These are phyloP conservation scores for Xylaria scruposa DNA, from an alignment of 495 filamentous ascomycete species.

Conservation along the genomic window DNA sequence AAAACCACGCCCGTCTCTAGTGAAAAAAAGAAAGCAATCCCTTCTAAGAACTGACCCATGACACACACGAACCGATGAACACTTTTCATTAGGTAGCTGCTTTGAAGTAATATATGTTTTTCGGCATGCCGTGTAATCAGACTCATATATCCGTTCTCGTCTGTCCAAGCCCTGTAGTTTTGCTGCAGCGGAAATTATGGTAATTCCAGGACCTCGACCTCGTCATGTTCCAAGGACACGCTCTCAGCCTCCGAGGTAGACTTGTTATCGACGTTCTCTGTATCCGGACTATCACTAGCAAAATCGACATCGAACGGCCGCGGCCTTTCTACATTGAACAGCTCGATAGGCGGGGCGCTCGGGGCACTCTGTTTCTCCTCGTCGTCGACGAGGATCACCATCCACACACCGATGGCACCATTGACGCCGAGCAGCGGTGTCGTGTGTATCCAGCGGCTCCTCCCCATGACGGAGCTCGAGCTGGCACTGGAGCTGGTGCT, in stretches of 20 bases:
- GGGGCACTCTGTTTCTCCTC: conserved; percentile 34
- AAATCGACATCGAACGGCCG: conserved; percentile 23
- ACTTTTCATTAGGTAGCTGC: not conserved
- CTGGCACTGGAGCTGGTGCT: conserved; percentile 31
- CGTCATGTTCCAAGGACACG: not conserved
- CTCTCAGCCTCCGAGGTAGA: conserved; percentile 6
- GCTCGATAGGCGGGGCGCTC: conserved; percentile 19
- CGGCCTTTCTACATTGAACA: conserved; percentile 9
- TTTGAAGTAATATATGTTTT: not conserved
- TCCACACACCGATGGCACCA: conserved; percentile 67
- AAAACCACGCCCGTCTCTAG: not conserved
- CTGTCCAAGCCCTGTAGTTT: too few relatives aligned
- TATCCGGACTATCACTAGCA: not conserved
- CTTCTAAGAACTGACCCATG: not conserved
- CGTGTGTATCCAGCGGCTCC: conserved; percentile 66
- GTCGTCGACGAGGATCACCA: conserved; percentile 68
- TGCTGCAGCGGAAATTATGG: not conserved
- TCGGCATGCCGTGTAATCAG: not conserved
- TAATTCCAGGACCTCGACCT: conserved; percentile 1
- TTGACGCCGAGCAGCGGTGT: conserved; percentile 65
- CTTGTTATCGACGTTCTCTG: not conserved
- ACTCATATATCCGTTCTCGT: not conserved
- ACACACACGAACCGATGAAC: not conserved
- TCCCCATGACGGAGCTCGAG: conserved; percentile 45
- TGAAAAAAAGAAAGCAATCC: not conserved